Conservation (phyloP, 345 rosid genomes). For the Acer yangbiense region DNA sequence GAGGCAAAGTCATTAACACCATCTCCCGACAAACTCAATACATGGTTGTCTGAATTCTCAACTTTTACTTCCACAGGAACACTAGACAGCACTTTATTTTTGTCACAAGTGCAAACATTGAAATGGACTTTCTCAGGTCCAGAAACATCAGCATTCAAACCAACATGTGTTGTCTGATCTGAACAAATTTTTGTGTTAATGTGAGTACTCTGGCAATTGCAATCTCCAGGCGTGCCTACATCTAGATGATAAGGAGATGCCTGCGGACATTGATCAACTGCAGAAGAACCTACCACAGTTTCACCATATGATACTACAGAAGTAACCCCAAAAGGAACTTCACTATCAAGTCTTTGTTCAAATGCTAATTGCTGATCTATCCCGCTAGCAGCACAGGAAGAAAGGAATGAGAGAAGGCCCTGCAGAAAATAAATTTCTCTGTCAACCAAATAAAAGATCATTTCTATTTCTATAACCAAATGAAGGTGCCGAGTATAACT, state of each 20-base stretch:
- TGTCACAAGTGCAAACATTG: not conserved
- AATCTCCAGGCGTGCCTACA: constrained; percentile 14
- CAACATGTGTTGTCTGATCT: constrained; percentile 11
- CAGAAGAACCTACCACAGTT: not conserved
- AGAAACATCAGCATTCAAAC: constrained; percentile 9
- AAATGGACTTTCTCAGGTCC: constrained; percentile 10
- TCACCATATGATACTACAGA: not conserved
- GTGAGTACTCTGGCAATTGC: not conserved
- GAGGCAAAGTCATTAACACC: constrained; percentile 19
- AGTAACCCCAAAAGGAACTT: constrained; percentile 12
- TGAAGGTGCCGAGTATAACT: not conserved
- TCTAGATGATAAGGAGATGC: constrained; percentile 15
- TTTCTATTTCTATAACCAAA: not conserved
- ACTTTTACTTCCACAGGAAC: constrained; percentile 17
- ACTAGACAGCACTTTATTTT: not conserved
- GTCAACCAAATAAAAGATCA: not conserved
- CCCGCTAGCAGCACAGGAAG: constrained; percentile 12
- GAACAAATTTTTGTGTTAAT: not conserved
- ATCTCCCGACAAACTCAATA: constrained; percentile 18
- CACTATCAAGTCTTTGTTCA: not conserved
- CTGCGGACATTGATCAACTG: constrained; percentile 1
- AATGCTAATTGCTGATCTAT: constrained; percentile 13
- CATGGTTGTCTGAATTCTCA: constrained; percentile 16
- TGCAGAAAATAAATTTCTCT: not conserved
- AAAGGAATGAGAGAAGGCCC: constrained; percentile 10